Evolutionary conservation across 2,329 filamentous ascomycete genomes (phyloP), one percentile per base, ranked within the genome.

Genomic region (Penicillium brevicompactum): DNA sequence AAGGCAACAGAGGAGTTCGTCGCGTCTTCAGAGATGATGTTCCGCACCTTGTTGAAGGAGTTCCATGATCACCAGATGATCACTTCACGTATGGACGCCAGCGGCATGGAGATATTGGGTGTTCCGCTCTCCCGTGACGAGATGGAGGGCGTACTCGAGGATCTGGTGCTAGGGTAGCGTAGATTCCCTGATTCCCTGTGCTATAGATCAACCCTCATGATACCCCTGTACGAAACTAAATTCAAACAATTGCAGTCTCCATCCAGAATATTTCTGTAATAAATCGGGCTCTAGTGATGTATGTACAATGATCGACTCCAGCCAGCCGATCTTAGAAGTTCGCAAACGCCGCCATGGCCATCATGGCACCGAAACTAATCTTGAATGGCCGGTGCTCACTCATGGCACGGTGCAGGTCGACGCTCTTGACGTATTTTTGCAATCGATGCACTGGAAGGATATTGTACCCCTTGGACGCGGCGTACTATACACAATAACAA

Each of bases 1-100:
- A 97, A 96, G 77, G 92, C 94, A 2, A 89, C 93, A 5, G 92
- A 97, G 75, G 92, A 96, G 69, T 97, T 99, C 73, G 94, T 99
- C 47, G 97, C 93, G 72, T 94, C 90, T 65, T 96, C 90, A 57
- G 94, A 97, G 77, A 92, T 97, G 84, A 92, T 91, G 59, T 97
- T 97, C 77, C 84, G 94, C 57, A 96, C 92, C 24, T 73, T 99
- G 70, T 76, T 99, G 59, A 97, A 97, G 76, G 94, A 99, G 83
- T 94, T 99, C 73, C 91, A 97, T 70, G 94, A 99, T 68, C 94
- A 99, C 78, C 91, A 97, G 69, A 97, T 99, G 86, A 89, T 99
- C 60, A 91, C 91, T 52, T 95, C 90, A 58, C 85, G 87, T 59
- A 93, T 93, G 69, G 93, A 99, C 72, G 83, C 84, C 0, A 79